Evolutionary conservation across 2,329 filamentous ascomycete genomes (phyloP), one percentile per base, ranked within the genome.

Genomic region (Aspergillus pseudoterreus): DNA sequence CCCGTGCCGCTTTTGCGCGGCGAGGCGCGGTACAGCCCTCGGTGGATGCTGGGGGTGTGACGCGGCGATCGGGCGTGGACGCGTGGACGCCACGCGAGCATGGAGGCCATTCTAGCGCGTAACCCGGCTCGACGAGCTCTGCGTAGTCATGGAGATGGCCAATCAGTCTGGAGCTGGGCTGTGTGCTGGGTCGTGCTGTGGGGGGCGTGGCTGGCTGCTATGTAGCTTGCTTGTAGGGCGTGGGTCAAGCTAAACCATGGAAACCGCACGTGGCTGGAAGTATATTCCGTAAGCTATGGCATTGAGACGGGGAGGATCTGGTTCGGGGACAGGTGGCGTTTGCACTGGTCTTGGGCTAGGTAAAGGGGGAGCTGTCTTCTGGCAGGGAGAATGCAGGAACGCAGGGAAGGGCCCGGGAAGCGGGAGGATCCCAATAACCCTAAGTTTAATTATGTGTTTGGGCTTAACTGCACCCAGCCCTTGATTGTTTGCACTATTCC

Each of bases 1-100:
- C 47, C 41, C 52, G 61, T 58, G 62, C 64, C 63, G 63, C 65
- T 66, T 67, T 66, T 65, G 56, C 56, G 53, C 30, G 41, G 27
- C 14, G 5, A 22, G 33, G 17, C 30, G 48, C 17, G 35, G 27
- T 10, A 4, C 27, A 10, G 27, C 27, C 12, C 19, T 19, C 5
- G 8, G 14, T 38, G 35, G 14, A 11, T n/a, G 14, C 44, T 22
- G 35, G 30, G 3, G 14, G 8, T 22, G 14, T n/a, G 39, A 42
- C 15, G 19, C 39, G 39, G 19, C 17, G 39, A 8, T 22, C 4
- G 19, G 39, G 19, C 14, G 19, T 42, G 5, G 39, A 22, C 6
- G 14, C 17, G 10, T 9, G 39, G 12, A 17, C 39, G 17, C 17
- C 17, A 42, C 39, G 17, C 39, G 15, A 10, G 19, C 17, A 42